A percentile compares a stretch with the other conserved stretches of the same genome.
Evolutionary conservation across 345 rosid genomes (phyloP).

Genomic region (Litchi chinensis): DNA sequence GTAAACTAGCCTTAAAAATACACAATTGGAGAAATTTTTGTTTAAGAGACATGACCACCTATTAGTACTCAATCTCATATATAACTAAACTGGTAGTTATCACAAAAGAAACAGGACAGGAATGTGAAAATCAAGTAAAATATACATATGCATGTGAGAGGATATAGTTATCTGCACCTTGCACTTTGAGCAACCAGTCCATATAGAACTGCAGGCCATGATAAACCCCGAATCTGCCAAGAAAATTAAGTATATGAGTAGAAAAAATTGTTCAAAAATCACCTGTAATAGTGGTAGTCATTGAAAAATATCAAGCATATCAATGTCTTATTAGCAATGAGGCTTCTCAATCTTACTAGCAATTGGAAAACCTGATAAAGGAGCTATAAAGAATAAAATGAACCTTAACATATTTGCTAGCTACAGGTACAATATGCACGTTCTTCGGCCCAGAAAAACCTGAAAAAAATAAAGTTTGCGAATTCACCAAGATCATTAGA

Average conservation of each 20-base stretch:
- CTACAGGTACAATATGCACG: constrained; percentile 42
- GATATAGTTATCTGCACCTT: constrained; percentile 28
- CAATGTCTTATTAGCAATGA: neutral
- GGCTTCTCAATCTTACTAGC: too few species aligned
- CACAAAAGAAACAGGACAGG: neutral
- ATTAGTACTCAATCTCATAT: too few species aligned
- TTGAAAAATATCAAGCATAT: neutral
- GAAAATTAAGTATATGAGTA: neutral
- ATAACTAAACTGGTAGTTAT: neutral
- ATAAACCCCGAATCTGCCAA: constrained; percentile 43
- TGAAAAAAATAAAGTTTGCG: constrained; percentile 18
- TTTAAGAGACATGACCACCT: too few species aligned
- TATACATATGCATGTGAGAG: neutral
- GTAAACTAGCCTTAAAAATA: too few species aligned
- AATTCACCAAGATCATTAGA: constrained; percentile 1
- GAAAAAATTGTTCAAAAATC: neutral
- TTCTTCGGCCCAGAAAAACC: constrained; percentile 49
- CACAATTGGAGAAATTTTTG: too few species aligned
- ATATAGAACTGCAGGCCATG: constrained; percentile 51
- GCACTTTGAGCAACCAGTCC: constrained; percentile 60
- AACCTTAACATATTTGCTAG: constrained; percentile 54
- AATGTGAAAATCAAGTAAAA: neutral
- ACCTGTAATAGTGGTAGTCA: neutral
- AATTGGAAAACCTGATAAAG: neutral
- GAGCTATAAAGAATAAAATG: neutral